Evolutionary conservation across 75 land plant species (phyloP).

Genomic region (Isoetes taiwanensis): DNA sequence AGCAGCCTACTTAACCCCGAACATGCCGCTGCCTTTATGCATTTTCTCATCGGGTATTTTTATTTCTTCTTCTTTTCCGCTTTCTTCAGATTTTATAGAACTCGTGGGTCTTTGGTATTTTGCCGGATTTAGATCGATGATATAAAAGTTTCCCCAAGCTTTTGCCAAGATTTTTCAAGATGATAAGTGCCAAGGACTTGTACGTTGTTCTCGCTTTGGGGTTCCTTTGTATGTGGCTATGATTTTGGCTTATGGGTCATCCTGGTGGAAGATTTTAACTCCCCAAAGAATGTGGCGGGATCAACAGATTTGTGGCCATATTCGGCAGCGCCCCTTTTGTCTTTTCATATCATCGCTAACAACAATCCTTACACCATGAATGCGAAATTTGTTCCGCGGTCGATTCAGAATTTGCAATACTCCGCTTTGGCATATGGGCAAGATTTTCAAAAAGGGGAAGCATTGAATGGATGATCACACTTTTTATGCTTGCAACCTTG

Average conservation of each 20-base stretch:
- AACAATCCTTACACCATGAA: slow-evolving; percentile 90
- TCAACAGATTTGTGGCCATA: slow-evolving; percentile 93
- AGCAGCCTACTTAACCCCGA: no score
- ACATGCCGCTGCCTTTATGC: no score
- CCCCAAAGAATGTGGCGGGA: slow-evolving; percentile 84
- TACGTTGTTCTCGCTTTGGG: slow-evolving; percentile 73
- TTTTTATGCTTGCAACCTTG: slow-evolving; percentile 69
- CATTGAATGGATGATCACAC: slow-evolving; percentile 85
- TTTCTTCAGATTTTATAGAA: no score
- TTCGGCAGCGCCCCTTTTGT: slow-evolving; percentile 90
- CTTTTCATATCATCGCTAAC: slow-evolving; percentile 86
- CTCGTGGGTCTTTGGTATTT: no score
- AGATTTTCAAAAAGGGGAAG: slow-evolving; percentile 31
- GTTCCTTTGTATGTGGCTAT: slow-evolving; percentile 97
- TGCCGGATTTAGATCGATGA: no score
- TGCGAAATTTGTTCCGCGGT: slow-evolving; percentile 65
- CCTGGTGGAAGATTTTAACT: slow-evolving; percentile 87
- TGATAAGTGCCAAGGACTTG: slow-evolving; percentile 54
- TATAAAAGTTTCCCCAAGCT: no score
- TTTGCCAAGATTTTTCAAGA: no score
- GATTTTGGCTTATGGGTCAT: slow-evolving; percentile 84
- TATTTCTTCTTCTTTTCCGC: no score
- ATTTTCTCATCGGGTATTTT: no score
- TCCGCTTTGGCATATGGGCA: slow-evolving; percentile 48
- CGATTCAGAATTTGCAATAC: slow-evolving; percentile 49